These are phyloP conservation scores for Neurospora sp. DNA, from an alignment of 2,329 filamentous ascomycete genomes.

Conservation along the genomic window DNA sequence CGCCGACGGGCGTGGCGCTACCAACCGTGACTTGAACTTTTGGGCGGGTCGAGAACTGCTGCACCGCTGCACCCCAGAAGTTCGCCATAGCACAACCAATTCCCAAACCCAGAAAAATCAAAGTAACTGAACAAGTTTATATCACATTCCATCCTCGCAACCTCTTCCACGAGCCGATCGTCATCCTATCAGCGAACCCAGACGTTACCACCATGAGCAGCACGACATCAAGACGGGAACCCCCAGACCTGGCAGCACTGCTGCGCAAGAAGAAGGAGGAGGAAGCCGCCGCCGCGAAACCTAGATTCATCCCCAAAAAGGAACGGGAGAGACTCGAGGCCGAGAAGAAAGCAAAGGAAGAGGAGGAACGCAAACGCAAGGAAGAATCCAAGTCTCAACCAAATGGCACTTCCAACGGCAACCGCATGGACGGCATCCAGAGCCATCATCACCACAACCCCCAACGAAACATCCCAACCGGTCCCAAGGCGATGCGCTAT, in stretches of 20 bases:
- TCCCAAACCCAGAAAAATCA: background rate
- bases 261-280: slow-evolving; percentile 56
- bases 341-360: slow-evolving; percentile 67
- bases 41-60: background rate
- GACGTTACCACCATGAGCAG: slow-evolving; percentile 1
- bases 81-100: background rate
- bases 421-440: slow-evolving; percentile 19
- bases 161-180: background rate
- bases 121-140: background rate
- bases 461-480: slow-evolving; percentile 49
- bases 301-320: slow-evolving; percentile 66
- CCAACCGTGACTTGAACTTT: background rate
- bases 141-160: background rate
- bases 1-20: background rate
- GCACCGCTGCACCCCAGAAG: background rate
- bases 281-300: slow-evolving; percentile 38
- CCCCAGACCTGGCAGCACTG: slow-evolving; percentile 39
- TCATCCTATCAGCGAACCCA: background rate
- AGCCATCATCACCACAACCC: slow-evolving; percentile 14
- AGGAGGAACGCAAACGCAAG: slow-evolving; percentile 28
- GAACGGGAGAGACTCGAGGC: slow-evolving; percentile 72
- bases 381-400: slow-evolving; percentile 5
- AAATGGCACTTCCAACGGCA: slow-evolving; percentile 16
- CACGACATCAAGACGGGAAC: slow-evolving; percentile 14
- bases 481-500: slow-evolving; percentile 58